phyloP scores from a whole-genome alignment of 2,329 filamentous ascomycete species.

The Xylaria digitata region DNA sequence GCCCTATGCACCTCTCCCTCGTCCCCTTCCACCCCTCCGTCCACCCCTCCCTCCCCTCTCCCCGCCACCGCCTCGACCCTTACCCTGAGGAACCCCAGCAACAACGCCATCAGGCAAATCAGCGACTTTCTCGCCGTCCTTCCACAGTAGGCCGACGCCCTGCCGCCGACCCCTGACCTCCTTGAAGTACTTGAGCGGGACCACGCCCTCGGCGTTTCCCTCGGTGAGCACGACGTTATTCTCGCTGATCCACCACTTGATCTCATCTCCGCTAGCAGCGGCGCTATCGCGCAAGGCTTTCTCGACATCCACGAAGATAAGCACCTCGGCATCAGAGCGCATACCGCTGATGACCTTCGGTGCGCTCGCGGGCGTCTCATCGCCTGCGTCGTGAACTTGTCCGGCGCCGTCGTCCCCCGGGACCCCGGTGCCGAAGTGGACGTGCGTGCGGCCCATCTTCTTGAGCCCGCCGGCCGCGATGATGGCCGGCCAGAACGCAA shows the following conservation, averaged over 20 bases:
- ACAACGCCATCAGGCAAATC: slow-evolving; percentile 73
- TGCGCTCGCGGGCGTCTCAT: slow-evolving; percentile 9
- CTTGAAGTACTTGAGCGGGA: slow-evolving; percentile 76
- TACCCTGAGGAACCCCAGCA: slow-evolving; percentile 60
- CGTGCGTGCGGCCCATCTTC: slow-evolving; percentile 85
- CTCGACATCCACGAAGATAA: slow-evolving; percentile 81
- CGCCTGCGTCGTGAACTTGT: slow-evolving; percentile 34
- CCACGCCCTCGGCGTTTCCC: slow-evolving; percentile 67
- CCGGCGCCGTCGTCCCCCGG: slow-evolving; percentile 58
- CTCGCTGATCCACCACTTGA: slow-evolving; percentile 82
- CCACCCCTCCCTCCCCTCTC: slow-evolving; percentile 49
- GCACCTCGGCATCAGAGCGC: slow-evolving; percentile 78
- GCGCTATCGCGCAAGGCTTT: slow-evolving; percentile 67
- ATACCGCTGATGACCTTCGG: slow-evolving; percentile 78
- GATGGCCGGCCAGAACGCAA: slow-evolving; percentile 81
- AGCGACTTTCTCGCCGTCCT: slow-evolving; percentile 72
- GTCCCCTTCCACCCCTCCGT: slow-evolving; percentile 40
- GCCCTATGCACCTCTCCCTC: slow-evolving; percentile 26
- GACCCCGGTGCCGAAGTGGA: slow-evolving; percentile 86
- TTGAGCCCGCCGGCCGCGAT: slow-evolving; percentile 79
- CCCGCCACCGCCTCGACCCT: slow-evolving; percentile 54
- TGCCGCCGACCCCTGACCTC: slow-evolving; percentile 72
- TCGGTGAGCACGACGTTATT: slow-evolving; percentile 80
- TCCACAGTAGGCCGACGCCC: slow-evolving; percentile 74
- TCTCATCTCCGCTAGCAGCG: slow-evolving; percentile 34